Conservation (phyloP, 768 basidiomycete genomes). For the Kwoniella shandongensis region DNA sequence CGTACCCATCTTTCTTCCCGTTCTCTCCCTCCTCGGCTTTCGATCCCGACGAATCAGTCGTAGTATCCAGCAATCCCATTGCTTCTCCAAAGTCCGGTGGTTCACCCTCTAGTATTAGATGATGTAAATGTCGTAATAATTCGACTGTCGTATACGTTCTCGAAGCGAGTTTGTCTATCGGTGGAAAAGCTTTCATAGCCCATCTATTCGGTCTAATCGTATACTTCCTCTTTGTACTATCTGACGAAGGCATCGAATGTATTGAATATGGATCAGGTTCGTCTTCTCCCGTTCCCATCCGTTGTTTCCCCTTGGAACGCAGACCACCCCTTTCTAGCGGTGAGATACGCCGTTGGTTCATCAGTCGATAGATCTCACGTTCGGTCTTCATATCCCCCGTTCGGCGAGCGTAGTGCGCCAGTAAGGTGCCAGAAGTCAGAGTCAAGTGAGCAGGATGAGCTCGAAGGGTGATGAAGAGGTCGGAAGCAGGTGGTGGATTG, state of each 20-base stretch:
- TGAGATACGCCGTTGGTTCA: constrained; percentile 2
- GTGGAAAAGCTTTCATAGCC: constrained; percentile 16
- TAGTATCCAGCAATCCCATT: background rate
- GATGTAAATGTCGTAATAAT: constrained; percentile 10
- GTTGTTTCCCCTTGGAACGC: background rate
- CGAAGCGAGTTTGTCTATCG: constrained; percentile 1
- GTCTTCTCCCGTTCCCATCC: background rate
- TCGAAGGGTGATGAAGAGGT: constrained; percentile 1
- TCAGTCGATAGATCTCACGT: constrained; percentile 4
- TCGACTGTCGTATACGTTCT: background rate
- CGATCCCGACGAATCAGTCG: too few species aligned
- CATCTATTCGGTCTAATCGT: constrained; percentile 9
- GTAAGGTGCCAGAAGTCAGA: background rate
- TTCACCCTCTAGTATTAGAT: constrained; percentile 5
- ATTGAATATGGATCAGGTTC: background rate
- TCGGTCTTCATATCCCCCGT: constrained; percentile 12
- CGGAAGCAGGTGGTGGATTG: constrained; percentile 11
- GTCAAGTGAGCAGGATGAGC: constrained; percentile 3
- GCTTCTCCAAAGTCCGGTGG: constrained; percentile 7
- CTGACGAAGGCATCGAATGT: background rate
- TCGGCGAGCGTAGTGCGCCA: constrained; percentile 8
- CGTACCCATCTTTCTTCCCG: background rate
- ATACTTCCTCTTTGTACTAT: background rate
- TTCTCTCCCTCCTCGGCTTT: background rate
- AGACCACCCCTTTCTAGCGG: background rate